Evolutionary conservation across 805 yeast genomes (phyloP).

Genomic region (Hanseniaspora mollemarum): DNA sequence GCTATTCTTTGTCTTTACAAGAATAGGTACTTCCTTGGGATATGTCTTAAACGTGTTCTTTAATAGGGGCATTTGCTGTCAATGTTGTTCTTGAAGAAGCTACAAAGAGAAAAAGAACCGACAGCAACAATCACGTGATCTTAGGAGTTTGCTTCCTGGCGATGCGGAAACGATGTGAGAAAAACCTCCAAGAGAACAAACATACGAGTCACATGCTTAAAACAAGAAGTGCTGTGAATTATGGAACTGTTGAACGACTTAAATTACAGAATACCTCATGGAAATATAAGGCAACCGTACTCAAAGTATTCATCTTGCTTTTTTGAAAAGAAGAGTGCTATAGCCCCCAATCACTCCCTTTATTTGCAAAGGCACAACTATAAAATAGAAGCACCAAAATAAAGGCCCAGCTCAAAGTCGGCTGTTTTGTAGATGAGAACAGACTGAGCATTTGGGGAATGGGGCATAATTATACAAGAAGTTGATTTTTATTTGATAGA

Average conservation of each 20-base stretch:
- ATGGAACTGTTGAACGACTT: constrained; percentile 12
- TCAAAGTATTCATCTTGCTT: constrained; percentile 13
- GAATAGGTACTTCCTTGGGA: no score
- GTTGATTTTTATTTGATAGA: background rate
- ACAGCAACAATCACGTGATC: no score
- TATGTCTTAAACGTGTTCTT: no score
- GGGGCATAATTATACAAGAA: constrained; percentile 8
- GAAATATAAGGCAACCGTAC: constrained; percentile 15
- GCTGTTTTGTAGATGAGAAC: background rate
- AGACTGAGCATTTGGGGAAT: constrained; percentile 15
- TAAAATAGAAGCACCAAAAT: background rate
- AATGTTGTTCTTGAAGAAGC: no score
- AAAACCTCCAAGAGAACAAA: background rate
- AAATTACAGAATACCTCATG: constrained; percentile 15
- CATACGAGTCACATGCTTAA: background rate
- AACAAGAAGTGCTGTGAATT: background rate
- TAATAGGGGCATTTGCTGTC: no score
- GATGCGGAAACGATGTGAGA: background rate
- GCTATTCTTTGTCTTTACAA: no score
- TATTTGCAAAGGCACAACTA: background rate
- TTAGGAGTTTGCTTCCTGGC: no score
- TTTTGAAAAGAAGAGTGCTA: background rate
- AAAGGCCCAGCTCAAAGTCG: constrained; percentile 15
- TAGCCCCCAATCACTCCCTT: constrained; percentile 15
- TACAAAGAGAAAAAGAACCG: no score